Conservation (phyloP, 2,329 filamentous ascomycete genomes). For the Alternaria sp. region DNA sequence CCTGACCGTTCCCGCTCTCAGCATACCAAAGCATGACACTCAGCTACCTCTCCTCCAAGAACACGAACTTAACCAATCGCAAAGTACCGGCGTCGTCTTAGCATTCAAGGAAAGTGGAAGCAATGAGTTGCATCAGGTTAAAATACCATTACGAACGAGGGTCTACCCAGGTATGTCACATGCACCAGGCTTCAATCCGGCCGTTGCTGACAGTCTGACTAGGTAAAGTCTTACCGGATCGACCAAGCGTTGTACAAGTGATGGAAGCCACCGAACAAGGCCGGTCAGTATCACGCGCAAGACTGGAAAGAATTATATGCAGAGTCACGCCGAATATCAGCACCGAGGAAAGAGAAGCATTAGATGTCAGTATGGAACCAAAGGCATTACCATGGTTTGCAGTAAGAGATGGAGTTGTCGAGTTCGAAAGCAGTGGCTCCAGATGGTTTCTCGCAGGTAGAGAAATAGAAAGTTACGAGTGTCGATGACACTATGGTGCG, state of each 20-base stretch:
- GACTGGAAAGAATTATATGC: conserved; percentile 26
- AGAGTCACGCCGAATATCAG: conserved; percentile 20
- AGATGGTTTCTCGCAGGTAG: conserved; percentile 41
- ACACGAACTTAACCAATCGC: background rate
- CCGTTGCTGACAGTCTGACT: background rate
- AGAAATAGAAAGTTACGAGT: conserved; percentile 46
- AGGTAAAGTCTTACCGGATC: conserved; percentile 21
- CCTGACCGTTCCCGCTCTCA: conserved; percentile 3
- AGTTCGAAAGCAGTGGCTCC: conserved; percentile 33
- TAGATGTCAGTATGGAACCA: conserved; percentile 3
- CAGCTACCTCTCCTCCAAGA: conserved; percentile 13
- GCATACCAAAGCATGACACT: conserved; percentile 5
- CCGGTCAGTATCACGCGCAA: conserved; percentile 17
- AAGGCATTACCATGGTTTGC: conserved; percentile 35
- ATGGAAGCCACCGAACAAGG: conserved; percentile 18
- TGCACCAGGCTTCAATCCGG: background rate
- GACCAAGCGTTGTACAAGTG: conserved; percentile 20
- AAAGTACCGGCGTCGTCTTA: conserved; percentile 17
- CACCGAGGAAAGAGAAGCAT: conserved; percentile 19
- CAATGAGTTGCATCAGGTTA: conserved; percentile 13
- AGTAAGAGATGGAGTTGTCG: conserved; percentile 38
- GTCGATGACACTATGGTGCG: conserved; percentile 23
- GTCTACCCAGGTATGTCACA: conserved; percentile 18
- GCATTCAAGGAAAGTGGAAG: conserved; percentile 14
- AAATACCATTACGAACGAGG: conserved; percentile 23